phyloP scores from a whole-genome alignment of 345 rosid species.

The Anacardium occidentale region DNA sequence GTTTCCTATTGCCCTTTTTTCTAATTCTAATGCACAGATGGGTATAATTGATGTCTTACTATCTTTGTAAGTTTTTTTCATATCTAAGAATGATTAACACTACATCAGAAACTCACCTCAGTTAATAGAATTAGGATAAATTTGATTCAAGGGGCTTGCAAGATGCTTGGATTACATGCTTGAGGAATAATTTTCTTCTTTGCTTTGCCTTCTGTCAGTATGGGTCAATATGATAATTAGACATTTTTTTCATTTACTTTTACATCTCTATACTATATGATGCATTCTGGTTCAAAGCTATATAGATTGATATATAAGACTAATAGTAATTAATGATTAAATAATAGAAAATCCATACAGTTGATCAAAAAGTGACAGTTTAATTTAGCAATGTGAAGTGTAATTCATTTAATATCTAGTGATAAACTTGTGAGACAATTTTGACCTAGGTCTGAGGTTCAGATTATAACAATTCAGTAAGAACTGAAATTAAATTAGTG shows the following conservation, averaged over 20 bases:
- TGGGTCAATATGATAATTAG: not conserved
- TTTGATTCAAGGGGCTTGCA: not conserved
- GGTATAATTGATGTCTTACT: not conserved
- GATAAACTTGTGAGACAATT: not conserved
- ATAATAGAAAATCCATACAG: not conserved
- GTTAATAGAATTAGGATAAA: too few species aligned
- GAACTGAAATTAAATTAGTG: not conserved
- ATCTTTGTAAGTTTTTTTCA: not conserved
- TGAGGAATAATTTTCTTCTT: not conserved
- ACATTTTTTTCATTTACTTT: not conserved
- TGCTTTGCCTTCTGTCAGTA: not conserved
- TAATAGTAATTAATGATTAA: not conserved
- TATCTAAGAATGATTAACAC: not conserved
- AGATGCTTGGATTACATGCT: not conserved
- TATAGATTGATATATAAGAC: not conserved
- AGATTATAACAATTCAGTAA: not conserved
- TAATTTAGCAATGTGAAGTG: not conserved
- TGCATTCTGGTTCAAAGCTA: not conserved
- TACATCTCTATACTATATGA: not conserved
- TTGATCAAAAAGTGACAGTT: not conserved
- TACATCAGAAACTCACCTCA: not conserved
- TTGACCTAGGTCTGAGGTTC: not conserved
- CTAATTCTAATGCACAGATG: not conserved
- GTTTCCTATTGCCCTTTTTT: not conserved
- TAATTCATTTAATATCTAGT: not conserved